Base-by-base conservation (phyloP, 2,329 filamentous ascomycete species). In the Seiridium unicorne region DNA sequence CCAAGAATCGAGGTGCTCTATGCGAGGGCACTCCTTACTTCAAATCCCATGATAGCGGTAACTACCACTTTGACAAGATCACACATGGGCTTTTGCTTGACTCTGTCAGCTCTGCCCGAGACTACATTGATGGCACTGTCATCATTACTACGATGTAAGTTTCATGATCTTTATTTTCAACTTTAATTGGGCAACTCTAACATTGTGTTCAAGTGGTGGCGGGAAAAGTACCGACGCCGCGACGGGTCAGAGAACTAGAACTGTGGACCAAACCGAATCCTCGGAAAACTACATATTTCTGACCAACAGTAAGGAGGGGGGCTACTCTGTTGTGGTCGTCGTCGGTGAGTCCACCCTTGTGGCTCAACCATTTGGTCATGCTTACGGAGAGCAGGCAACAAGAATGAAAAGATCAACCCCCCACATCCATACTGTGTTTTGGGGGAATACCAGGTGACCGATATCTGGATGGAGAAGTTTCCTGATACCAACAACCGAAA, bases 391-490 rank as follows among this genome's bases (percentile, higher is more conserved):
- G 65, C 42, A 60, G 13, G 1, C 5, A 44, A 46, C 68, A 81
- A 87, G 89, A 1, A 70, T 80, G 13, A 71, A 80, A 57, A 84
- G 87, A 62, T 69, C 70, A 3, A 69, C 79, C 31, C 76, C 77
- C 79, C 0, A 0, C 79, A 88, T 60, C 75, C 80, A 1, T 92
- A 87, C 66, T 86, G 83, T 59, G 85, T 92, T 0, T 77, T 93
- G 47, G 88, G 80, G n/a, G 87, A 81, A 70, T 93, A 91, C 69
- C 84, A 87, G 54, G 77, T 90, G 10, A 89, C 88, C 0, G 77
- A 89, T 54, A 77, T 92, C 0, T 93, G 90, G 90, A 77, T 74
- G 9, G 90, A 93, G 65, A 81, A 79, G 61, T 75, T 75, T 4
- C 63, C 74, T 0, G 70, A 76, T 1, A 70, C 69, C 2, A 66